Percentiles rank a stretch among this genome's conserved stretches.
These are phyloP conservation scores for Pythium aphanidermatum DNA, from an alignment of 352 stramenopile genomes.

Conservation along the genomic window DNA sequence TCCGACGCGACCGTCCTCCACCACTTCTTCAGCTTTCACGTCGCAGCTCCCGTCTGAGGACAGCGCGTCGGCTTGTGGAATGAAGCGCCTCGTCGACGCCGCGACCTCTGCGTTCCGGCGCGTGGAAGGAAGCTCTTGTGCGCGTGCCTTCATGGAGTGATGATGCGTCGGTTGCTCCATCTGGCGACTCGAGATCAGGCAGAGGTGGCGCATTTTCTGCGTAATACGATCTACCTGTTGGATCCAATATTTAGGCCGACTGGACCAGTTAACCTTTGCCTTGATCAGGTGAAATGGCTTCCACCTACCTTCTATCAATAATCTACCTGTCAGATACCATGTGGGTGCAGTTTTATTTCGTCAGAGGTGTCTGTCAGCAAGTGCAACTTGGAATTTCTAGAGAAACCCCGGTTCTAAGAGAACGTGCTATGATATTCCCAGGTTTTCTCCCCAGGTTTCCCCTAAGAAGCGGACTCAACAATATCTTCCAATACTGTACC, in stretches of 20 bases:
- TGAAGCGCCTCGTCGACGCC: no score
- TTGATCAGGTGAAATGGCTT: no score
- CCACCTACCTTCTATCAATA: no score
- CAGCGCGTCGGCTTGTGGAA: no score
- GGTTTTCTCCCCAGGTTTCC: no score
- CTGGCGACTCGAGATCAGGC: no score
- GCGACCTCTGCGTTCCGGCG: neutral
- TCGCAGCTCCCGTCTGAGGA: no score
- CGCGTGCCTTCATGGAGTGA: neutral
- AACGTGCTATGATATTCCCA: neutral
- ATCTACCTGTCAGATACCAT: no score
- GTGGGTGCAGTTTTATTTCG: neutral
- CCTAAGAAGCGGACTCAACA: no score
- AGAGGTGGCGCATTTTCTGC: slow-evolving; percentile 5
- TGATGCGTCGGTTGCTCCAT: neutral
- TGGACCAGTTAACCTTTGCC: slow-evolving; percentile 9
- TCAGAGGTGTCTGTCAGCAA: slow-evolving; percentile 11
- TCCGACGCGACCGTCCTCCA: no score
- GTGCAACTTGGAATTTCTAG: slow-evolving; percentile 14
- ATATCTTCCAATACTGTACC: no score
- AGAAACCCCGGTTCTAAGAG: neutral
- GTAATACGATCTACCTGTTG: neutral
- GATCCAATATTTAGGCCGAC: neutral
- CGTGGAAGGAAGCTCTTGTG: neutral
- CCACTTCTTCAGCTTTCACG: no score